Conservation (phyloP, 805 yeast genomes). For the Candida ovalis region DNA sequence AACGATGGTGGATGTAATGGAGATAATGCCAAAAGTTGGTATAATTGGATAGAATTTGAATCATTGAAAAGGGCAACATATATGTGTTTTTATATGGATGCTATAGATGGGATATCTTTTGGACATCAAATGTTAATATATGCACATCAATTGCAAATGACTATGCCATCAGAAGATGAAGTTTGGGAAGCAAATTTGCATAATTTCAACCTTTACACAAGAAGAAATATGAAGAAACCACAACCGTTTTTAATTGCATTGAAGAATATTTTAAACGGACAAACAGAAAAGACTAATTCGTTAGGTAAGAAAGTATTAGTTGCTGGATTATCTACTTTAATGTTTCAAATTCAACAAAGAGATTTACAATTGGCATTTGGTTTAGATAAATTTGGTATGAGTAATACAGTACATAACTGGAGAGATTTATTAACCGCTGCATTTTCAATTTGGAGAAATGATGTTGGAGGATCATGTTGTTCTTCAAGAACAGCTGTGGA, state of each 20-base stretch:
- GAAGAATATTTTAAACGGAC: constrained; percentile 54
- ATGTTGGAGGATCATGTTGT: constrained; percentile 37
- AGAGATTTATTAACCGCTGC: constrained; percentile 66
- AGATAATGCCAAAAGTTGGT: constrained; percentile 34
- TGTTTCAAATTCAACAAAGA: constrained; percentile 70
- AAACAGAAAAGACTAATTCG: constrained; percentile 42
- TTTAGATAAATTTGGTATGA: constrained; percentile 33
- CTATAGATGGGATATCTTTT: constrained; percentile 71
- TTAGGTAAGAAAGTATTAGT: constrained; percentile 66
- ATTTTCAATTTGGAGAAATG: constrained; percentile 64
- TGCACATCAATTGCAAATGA: constrained; percentile 57
- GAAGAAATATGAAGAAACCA: constrained; percentile 25
- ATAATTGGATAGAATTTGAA: constrained; percentile 78
- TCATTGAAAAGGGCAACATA: constrained; percentile 73
- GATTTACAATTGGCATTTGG: constrained; percentile 57
- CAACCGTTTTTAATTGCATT: constrained; percentile 52
- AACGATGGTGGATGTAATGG: constrained; percentile 11
- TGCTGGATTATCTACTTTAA: constrained; percentile 62
- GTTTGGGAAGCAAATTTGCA: constrained; percentile 43
- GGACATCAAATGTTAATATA: constrained; percentile 63
- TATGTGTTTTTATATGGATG: constrained; percentile 79
- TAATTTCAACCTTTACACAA: constrained; percentile 20
- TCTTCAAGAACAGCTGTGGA: constrained; percentile 33
- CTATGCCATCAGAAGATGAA: constrained; percentile 60
- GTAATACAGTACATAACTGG: constrained; percentile 49